phyloP scores from a whole-genome alignment of 2,329 filamentous ascomycete genomes.

The Chaetomium sp. region DNA sequence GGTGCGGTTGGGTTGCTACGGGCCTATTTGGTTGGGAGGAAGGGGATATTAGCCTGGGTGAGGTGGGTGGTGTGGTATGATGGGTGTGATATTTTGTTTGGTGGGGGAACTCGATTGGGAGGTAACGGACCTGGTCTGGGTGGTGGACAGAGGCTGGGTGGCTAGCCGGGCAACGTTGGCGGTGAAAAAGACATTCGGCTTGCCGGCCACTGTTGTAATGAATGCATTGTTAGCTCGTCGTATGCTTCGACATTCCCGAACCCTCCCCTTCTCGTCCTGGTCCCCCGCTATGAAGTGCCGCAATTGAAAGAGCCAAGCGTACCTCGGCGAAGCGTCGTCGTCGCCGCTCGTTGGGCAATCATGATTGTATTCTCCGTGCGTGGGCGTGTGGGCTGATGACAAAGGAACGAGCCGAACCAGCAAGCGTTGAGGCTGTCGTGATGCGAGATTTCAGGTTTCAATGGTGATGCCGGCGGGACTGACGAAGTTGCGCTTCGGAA shows the following conservation, averaged over 20 bases:
- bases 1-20: slow-evolving; percentile 48
- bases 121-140: slow-evolving; percentile 41
- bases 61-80: background rate
- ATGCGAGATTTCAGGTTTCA: slow-evolving; percentile 17
- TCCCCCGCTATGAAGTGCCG: background rate
- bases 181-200: slow-evolving; percentile 41
- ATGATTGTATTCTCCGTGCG: slow-evolving; percentile 31
- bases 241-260: no score
- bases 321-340: slow-evolving; percentile 55
- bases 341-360: slow-evolving; percentile 52
- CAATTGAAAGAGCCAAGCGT: slow-evolving; percentile 22
- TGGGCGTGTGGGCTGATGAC: slow-evolving; percentile 11
- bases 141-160: slow-evolving; percentile 35
- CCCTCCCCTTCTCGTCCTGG: no score
- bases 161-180: slow-evolving; percentile 43
- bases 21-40: slow-evolving; percentile 31
- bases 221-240: slow-evolving; percentile 1
- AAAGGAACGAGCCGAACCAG: slow-evolving; percentile 7
- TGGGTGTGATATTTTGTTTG: background rate
- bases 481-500: slow-evolving; percentile 16
- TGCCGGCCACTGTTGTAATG: slow-evolving; percentile 30
- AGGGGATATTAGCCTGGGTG: background rate
- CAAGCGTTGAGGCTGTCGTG: slow-evolving; percentile 14
- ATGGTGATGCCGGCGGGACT: slow-evolving; percentile 15
- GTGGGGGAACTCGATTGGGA: background rate